Evolutionary conservation across 768 basidiomycete species (phyloP), one percentile per base, ranked within the genome.

Genomic region (Boletus reticuloceps): DNA sequence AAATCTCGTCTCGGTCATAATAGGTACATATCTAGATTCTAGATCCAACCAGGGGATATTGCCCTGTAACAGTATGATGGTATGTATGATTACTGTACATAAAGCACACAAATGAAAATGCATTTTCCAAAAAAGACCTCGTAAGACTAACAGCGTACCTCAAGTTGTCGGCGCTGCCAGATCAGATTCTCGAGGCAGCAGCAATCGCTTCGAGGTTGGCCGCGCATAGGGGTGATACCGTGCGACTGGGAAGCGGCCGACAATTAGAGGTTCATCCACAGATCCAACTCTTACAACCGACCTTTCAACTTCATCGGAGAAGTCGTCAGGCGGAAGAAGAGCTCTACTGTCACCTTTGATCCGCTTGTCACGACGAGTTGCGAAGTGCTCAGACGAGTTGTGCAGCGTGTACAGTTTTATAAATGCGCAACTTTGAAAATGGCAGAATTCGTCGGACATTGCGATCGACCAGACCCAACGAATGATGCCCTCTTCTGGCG

Each of bases 201-300:
- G 6, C 42, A 67, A 20, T n/a, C 53, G 56, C 46, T 22, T 61
- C 7, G 67, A 54, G 0, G 22, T 14, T 12, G 55, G 46, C 25
- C 67, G 60, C 7, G 43, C 36, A 34, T 69, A 64, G 16, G 69
- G 69, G 50, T 58, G 61, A 27, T 55, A 20, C 16, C 63, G 59
- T 22, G 34, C 20, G 20, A 37, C 13, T 20, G n/a, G 17, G 14
- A 41, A 25, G 12, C 29, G 47, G 16, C 31, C 29, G 20, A 56
- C 42, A 29, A 47, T 51, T 1, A 68, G 53, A 17, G 68, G 64
- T 45, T 52, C 48, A 40, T 70, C 68, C n/a, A 17, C 14, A 38
- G 41, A 9, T 27, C 43, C 53, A 17, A 19, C 20, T 20, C 44
- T 53, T 31, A 37, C 1, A 11, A 12, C 6, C 4, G 45, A 37